Conservation (phyloP, 331 rosid genomes). For the Malus hybrid region DNA sequence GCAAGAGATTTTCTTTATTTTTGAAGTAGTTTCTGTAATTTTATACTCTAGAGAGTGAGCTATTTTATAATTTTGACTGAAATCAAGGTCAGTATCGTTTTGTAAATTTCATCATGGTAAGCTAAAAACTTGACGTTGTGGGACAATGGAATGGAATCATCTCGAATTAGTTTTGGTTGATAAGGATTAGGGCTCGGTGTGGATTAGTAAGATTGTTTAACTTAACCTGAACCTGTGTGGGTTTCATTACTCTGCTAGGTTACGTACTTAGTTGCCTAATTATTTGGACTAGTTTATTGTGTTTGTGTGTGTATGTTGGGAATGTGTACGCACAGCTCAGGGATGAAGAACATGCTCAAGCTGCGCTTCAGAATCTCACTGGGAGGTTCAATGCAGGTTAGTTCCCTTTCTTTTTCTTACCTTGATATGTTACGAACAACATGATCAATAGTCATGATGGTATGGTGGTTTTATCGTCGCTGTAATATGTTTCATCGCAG, state of each 20-base stretch:
- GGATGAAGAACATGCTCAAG: too few species aligned
- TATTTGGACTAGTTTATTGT: neutral
- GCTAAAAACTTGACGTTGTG: neutral
- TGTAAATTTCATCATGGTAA: neutral
- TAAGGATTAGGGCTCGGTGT: neutral
- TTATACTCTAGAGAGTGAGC: neutral
- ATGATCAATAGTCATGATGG: too few species aligned
- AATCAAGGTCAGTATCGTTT: neutral
- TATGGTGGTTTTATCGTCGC: too few species aligned
- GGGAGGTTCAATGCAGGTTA: too few species aligned
- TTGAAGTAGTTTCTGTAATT: neutral
- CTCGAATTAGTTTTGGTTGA: neutral
- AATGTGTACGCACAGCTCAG: conserved; percentile 60
- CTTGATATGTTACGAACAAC: too few species aligned
- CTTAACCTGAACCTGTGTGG: neutral
- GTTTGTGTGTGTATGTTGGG: conserved; percentile 44
- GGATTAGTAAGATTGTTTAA: neutral
- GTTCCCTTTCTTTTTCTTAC: too few species aligned
- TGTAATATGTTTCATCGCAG: too few species aligned
- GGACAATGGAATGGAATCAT: neutral
- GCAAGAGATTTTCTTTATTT: neutral
- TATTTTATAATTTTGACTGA: neutral
- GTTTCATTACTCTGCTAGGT: neutral
- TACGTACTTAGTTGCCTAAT: neutral
- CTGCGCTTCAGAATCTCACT: too few species aligned